These are phyloP conservation scores for Bonia amplexicaulis DNA, from an alignment of 176 grass and related monocot species.

Conservation along the genomic window DNA sequence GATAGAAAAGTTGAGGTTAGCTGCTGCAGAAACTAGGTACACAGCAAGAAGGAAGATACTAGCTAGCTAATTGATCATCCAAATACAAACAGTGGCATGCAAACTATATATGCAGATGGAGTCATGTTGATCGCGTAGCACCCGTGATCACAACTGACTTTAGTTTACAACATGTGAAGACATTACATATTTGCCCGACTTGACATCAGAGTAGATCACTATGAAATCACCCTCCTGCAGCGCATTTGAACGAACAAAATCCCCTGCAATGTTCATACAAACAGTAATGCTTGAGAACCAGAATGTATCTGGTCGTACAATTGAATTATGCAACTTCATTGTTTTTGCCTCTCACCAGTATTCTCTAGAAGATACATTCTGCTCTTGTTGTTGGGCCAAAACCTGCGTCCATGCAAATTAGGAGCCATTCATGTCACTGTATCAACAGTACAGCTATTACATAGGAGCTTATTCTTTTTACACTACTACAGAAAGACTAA, in stretches of 20 bases:
- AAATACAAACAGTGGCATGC: background rate
- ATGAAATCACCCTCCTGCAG: slow-evolving; percentile 91
- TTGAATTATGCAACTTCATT: background rate
- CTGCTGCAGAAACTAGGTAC: background rate
- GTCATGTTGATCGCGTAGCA: background rate
- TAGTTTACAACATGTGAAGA: background rate
- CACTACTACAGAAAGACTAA: no score
- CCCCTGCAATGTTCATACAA: slow-evolving; percentile 36
- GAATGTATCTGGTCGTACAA: background rate
- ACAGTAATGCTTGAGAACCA: background rate
- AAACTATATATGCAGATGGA: background rate
- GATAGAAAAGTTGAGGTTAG: background rate
- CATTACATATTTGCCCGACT: slow-evolving; percentile 91
- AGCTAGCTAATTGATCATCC: background rate
- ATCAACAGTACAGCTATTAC: background rate
- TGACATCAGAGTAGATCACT: slow-evolving; percentile 73
- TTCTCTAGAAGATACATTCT: slow-evolving; percentile 97
- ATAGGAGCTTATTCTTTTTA: no score
- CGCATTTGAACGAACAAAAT: slow-evolving; percentile 75
- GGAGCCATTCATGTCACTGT: background rate
- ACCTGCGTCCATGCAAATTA: slow-evolving; percentile 43
- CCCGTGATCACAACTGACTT: background rate
- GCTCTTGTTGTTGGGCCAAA: slow-evolving; percentile 99
- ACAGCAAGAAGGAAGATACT: background rate
- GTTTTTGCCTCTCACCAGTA: slow-evolving; percentile 45